Evolutionary conservation across 2,329 filamentous ascomycete species (phyloP).

Genomic region (Emergomyces orientalis): DNA sequence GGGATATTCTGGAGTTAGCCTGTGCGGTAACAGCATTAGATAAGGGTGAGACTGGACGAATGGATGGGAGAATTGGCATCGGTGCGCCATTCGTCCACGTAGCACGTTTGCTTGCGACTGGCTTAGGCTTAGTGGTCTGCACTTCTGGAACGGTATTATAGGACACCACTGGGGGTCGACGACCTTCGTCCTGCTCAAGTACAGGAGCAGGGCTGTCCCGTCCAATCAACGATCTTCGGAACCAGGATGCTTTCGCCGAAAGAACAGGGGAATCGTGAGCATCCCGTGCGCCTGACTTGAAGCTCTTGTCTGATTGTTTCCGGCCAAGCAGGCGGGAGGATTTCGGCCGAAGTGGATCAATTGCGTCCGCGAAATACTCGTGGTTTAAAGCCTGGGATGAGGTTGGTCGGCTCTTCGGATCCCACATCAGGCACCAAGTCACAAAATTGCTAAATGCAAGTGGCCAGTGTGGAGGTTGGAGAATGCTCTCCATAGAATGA

Average conservation of each 20-base stretch:
- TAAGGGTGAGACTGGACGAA: conserved; percentile 90
- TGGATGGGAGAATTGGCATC: conserved; percentile 92
- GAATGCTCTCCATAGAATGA: conserved; percentile 88
- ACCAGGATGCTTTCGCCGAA: conserved; percentile 86
- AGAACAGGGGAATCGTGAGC: conserved; percentile 48
- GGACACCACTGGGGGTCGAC: conserved; percentile 36
- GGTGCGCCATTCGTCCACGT: conserved; percentile 90
- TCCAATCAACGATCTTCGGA: conserved; percentile 85
- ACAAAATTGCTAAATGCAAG: conserved; percentile 81
- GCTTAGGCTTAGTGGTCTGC: conserved; percentile 35
- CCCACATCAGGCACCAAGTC: conserved; percentile 98
- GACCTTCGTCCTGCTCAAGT: conserved; percentile 29
- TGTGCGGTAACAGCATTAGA: conserved; percentile 87
- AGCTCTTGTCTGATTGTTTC: conserved; percentile 76
- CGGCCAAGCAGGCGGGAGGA: conserved; percentile 77
- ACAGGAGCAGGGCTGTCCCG: conserved; percentile 60
- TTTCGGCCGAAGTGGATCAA: conserved; percentile 86
- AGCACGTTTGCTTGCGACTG: conserved; percentile 65
- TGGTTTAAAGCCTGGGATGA: conserved; percentile 90
- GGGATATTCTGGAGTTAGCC: conserved; percentile 56
- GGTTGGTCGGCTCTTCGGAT: conserved; percentile 82
- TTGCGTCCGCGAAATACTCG: conserved; percentile 86
- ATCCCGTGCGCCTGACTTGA: conserved; percentile 55
- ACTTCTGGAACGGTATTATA: conserved; percentile 30
- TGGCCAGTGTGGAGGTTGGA: conserved; percentile 87